A percentile compares a stretch with the other conserved stretches of the same genome.
phyloP scores from a whole-genome alignment of 1,284 basidiomycete species.

The Irpex sp. region DNA sequence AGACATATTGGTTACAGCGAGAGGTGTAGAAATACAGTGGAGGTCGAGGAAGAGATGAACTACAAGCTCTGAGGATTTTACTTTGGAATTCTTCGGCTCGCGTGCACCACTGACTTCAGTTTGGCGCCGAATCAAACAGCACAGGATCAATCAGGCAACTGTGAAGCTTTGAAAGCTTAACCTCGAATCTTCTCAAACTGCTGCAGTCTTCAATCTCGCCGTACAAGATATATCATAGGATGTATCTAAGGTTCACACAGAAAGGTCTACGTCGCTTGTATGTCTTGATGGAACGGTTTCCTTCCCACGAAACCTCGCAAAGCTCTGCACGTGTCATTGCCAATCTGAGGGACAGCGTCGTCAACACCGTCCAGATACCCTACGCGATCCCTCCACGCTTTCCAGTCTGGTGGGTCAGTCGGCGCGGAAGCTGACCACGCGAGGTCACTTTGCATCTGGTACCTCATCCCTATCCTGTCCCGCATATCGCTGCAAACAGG shows the following conservation, averaged over 20 bases:
- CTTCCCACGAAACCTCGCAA: slow-evolving; percentile 38
- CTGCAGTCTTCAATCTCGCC: no score
- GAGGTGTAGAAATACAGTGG: not conserved
- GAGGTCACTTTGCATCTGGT: slow-evolving; percentile 39
- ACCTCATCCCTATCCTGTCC: slow-evolving; percentile 60
- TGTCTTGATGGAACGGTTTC: slow-evolving; percentile 20
- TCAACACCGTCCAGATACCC: slow-evolving; percentile 11
- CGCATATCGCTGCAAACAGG: slow-evolving; percentile 56
- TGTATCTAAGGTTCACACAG: not conserved
- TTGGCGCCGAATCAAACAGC: slow-evolving; percentile 4
- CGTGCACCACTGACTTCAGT: slow-evolving; percentile 1
- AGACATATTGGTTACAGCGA: slow-evolving; percentile 6
- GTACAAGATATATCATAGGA: no score
- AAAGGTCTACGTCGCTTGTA: not conserved
- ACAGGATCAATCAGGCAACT: slow-evolving; percentile 9
- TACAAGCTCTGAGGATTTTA: slow-evolving; percentile 4
- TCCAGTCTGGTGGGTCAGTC: slow-evolving; percentile 45
- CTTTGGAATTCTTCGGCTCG: slow-evolving; percentile 2
- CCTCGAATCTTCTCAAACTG: no score
- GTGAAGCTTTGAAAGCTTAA: not conserved
- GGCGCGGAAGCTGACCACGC: slow-evolving; percentile 46
- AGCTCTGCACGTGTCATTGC: slow-evolving; percentile 13
- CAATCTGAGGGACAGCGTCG: slow-evolving; percentile 8
- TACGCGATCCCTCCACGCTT: slow-evolving; percentile 40
- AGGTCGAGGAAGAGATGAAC: slow-evolving; percentile 1